Conservation (phyloP, 2,329 filamentous ascomycete genomes). For the Cladosporium sp. region DNA sequence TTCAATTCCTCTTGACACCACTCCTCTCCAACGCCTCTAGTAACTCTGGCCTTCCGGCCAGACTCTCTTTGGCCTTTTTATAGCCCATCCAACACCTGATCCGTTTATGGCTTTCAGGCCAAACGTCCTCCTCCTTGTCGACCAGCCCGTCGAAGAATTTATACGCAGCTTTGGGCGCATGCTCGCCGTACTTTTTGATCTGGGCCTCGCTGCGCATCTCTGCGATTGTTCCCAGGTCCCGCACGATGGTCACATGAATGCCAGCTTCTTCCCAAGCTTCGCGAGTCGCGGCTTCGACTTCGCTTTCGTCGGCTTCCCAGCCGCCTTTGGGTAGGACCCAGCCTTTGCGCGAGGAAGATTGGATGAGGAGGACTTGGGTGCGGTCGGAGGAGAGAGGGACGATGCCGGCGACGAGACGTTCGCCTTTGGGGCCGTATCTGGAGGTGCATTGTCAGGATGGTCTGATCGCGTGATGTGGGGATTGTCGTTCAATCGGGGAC, state of each 20-base stretch:
- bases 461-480: background rate
- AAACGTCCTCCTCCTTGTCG: constrained; percentile 77
- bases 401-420: constrained; percentile 91
- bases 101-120: constrained; percentile 93
- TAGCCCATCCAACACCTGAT: constrained; percentile 89
- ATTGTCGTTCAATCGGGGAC: background rate
- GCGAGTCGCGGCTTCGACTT: constrained; percentile 76
- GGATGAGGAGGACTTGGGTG: constrained; percentile 85
- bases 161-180: constrained; percentile 73
- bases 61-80: constrained; percentile 72
- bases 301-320: constrained; percentile 94
- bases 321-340: constrained; percentile 98
- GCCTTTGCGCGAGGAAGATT: constrained; percentile 83
- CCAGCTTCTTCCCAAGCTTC: constrained; percentile 99
- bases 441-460: background rate
- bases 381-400: constrained; percentile 87
- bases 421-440: constrained; percentile 89
- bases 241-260: constrained; percentile 79
- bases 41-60: constrained; percentile 80
- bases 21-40: constrained; percentile 83
- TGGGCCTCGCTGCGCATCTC: constrained; percentile 64
- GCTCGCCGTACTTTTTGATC: constrained; percentile 36
- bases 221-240: constrained; percentile 81
- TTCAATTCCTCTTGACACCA: constrained; percentile 31
- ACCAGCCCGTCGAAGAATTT: constrained; percentile 89